phyloP scores from a whole-genome alignment of 257 asterid genomes.

The Solanum chilense region DNA sequence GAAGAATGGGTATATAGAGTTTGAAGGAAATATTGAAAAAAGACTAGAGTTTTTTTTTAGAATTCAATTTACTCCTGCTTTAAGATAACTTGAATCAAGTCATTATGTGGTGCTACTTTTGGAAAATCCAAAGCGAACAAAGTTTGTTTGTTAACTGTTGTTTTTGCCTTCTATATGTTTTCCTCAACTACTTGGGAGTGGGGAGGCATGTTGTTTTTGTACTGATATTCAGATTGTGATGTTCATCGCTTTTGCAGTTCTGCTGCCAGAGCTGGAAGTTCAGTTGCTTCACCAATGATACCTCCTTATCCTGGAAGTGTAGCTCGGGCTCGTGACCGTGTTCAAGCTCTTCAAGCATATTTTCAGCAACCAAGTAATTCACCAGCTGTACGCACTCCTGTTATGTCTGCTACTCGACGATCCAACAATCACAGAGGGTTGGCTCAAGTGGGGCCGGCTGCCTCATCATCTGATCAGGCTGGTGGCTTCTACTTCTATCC shows the following conservation, averaged over 20 bases:
- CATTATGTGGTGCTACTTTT: neutral
- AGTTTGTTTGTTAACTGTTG: neutral
- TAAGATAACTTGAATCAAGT: neutral
- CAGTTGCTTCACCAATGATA: constrained; percentile 41
- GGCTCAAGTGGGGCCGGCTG: constrained; percentile 34
- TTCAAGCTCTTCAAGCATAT: constrained; percentile 60
- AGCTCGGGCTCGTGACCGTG: constrained; percentile 55
- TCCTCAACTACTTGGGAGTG: neutral
- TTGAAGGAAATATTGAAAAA: neutral
- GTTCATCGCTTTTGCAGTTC: constrained; percentile 31
- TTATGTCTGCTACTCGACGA: constrained; percentile 36
- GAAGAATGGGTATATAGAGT: neutral
- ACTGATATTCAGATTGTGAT: neutral
- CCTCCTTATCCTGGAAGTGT: constrained; percentile 60
- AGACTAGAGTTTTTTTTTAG: neutral
- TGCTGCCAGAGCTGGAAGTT: constrained; percentile 59
- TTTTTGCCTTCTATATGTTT: neutral
- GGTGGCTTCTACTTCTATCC: constrained; percentile 52
- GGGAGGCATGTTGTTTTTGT: neutral
- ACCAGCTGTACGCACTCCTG: constrained; percentile 32
- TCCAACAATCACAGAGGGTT: constrained; percentile 41
- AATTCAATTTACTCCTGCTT: neutral
- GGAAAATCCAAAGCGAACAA: neutral
- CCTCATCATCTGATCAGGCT: constrained; percentile 53
- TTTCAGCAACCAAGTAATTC: constrained; percentile 52